These are phyloP conservation scores for Atkinsonella texensis DNA, from an alignment of 2,329 filamentous ascomycete species.

Conservation along the genomic window DNA sequence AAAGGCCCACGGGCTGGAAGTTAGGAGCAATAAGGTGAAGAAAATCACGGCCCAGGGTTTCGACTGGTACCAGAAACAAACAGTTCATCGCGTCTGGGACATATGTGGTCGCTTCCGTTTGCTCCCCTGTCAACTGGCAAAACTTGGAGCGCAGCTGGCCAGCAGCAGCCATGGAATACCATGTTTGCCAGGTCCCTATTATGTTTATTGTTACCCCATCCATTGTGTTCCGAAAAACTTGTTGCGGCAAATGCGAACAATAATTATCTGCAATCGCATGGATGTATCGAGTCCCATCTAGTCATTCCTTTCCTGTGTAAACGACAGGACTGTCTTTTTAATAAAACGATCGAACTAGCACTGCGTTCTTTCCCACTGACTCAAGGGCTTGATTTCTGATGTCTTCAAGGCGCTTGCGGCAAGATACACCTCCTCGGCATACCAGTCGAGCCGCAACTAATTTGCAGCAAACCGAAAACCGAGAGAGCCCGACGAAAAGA, in stretches of 20 bases:
- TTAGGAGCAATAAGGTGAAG: too few relatives aligned
- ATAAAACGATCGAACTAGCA: neutral
- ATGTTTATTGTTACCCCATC: neutral
- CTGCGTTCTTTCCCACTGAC: neutral
- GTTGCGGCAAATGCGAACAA: too few relatives aligned
- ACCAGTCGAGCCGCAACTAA: neutral
- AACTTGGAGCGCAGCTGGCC: neutral
- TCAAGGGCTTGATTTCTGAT: neutral
- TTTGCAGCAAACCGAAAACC: neutral
- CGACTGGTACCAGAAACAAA: too few relatives aligned
- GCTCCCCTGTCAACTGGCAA: neutral
- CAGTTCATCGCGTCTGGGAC: neutral
- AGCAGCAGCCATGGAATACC: too few relatives aligned
- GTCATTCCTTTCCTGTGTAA: too few relatives aligned
- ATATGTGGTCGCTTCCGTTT: neutral
- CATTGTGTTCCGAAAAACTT: neutral
- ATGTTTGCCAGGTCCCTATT: neutral
- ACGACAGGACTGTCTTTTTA: too few relatives aligned
- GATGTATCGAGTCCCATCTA: too few relatives aligned
- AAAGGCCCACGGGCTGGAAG: too few relatives aligned
- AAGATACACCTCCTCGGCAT: neutral
- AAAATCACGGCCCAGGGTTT: too few relatives aligned
- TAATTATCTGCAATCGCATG: too few relatives aligned
- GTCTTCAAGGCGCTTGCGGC: neutral
- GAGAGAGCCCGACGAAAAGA: slow-evolving; percentile 10